Base-by-base conservation (phyloP, 2,329 filamentous ascomycete species). In the Aureobasidium subglaciale region DNA sequence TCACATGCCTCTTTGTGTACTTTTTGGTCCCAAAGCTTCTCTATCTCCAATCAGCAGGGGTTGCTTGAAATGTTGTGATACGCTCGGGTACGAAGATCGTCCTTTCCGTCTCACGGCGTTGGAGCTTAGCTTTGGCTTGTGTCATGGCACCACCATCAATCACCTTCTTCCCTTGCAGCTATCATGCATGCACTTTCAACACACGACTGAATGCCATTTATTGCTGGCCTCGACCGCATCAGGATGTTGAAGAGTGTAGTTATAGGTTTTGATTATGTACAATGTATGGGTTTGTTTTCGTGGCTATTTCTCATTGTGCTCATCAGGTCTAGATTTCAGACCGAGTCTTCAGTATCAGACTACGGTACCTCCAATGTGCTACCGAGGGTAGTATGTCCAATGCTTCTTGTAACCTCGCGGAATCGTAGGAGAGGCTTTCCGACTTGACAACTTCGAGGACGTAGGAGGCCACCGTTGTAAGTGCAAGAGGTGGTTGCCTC, bases 401-500 rank as follows among this genome's bases (percentile, higher is more conserved):
- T n/a, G 42, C 54, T 24, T 34, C 42, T 22, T 25, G 32, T 18
- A 49, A 16, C 20, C 43, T 43, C 16, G 37, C 25, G 13, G 32
- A 16, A 18, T 56, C 54, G 35, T 34, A 49, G 11, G 41, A 35
- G n/a, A 56, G 35, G 5, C 63, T 71, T 62, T 83, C 82, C 5
- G 68, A 41, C 43, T 71, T 68, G 22, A 88, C 69, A 0, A 78
- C 78, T 8, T 79, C 72, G 2, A 86, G 66, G 8, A 89, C 79
- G 61, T 87, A 86, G 0, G 63, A 68, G 1, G 75, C 71, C 1
- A 87, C 81, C 0, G 83, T 87, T 13, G 63, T 67, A 0, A 68
- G 71, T 59, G 78, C 73, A 2, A 88, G 66, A 2, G 85, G 83
- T 13, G 83, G 83, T 9, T 81, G 71, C 2, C 84, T 75, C n/a